phyloP scores from a whole-genome alignment of 441 rosid species.

The Mallotus japonicus region DNA sequence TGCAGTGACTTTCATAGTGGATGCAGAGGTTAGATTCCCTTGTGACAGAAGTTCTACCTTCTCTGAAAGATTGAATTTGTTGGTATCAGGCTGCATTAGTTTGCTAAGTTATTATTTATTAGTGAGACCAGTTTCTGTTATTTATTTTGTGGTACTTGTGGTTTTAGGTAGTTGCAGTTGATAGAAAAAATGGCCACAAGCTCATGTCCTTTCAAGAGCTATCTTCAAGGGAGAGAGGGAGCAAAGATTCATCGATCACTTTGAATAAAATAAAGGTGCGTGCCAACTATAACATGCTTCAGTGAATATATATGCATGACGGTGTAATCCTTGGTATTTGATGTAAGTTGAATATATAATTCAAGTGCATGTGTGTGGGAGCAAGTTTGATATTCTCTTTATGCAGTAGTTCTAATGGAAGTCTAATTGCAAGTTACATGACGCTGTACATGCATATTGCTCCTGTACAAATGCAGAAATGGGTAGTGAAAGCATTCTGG shows the following conservation, averaged over 20 bases:
- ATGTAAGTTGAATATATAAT: conserved; percentile 11
- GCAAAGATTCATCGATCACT: conserved; percentile 58
- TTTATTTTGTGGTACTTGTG: conserved; percentile 21
- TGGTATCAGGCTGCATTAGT: not conserved
- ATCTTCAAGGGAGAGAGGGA: conserved; percentile 84
- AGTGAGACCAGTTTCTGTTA: conserved; percentile 4
- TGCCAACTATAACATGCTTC: conserved; percentile 9
- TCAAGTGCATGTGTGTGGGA: not conserved
- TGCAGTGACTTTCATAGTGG: conserved; percentile 66
- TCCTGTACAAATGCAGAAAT: not conserved
- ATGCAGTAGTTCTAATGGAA: not conserved
- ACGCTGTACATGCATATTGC: conserved; percentile 11
- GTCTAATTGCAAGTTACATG: not conserved
- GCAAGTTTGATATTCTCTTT: conserved; percentile 2
- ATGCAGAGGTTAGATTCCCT: conserved; percentile 69
- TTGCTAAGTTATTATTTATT: not conserved
- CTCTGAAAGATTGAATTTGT: not conserved
- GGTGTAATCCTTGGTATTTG: conserved; percentile 7
- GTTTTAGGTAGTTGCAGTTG: conserved; percentile 79
- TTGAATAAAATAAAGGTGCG: conserved; percentile 66
- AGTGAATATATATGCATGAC: conserved; percentile 12
- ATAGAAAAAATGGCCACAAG: conserved; percentile 69
- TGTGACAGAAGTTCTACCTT: conserved; percentile 16
- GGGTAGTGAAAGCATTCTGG: not conserved
- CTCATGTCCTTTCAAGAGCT: conserved; percentile 94